Percentiles rank a stretch among this genome's conserved stretches.
These are phyloP conservation scores for Spatholobus suberectus DNA, from an alignment of 306 rosid species.

Conservation along the genomic window DNA sequence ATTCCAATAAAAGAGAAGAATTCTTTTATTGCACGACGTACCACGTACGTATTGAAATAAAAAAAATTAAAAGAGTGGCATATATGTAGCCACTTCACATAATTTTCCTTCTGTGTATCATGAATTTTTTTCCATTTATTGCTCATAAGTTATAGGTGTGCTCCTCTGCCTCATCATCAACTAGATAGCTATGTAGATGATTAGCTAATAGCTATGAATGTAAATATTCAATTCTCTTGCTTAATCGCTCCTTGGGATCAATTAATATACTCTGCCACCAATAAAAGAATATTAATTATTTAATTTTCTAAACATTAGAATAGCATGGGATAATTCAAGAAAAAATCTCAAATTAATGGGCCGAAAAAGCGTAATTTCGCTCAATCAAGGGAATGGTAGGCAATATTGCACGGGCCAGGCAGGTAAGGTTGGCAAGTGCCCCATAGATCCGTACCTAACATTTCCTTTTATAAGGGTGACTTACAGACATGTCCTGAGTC, in stretches of 20 bases:
- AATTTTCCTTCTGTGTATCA: not conserved
- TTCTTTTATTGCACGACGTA: not conserved
- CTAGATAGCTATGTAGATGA: not conserved
- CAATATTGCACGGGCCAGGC: not conserved
- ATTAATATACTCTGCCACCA: not conserved
- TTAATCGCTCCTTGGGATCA: no score
- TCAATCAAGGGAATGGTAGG: not conserved
- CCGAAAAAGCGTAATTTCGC: not conserved
- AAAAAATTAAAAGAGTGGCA: not conserved
- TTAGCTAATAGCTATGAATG: not conserved
- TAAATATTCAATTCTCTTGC: not conserved
- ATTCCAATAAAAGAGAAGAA: not conserved
- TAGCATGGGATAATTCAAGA: not conserved
- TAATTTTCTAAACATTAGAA: not conserved
- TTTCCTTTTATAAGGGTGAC: conserved; percentile 25
- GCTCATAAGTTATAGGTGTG: not conserved
- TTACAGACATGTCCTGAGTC: conserved; percentile 22
- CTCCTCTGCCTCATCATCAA: not conserved
- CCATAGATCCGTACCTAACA: conserved; percentile 34
- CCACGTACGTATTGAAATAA: not conserved
- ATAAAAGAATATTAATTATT: not conserved
- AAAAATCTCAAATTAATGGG: not conserved
- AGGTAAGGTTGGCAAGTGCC: not conserved
- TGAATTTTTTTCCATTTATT: not conserved
- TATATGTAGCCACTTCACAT: not conserved